Percentiles rank a stretch among this genome's conserved stretches.
These are phyloP conservation scores for Penicillium riverlandense DNA, from an alignment of 495 filamentous ascomycete genomes.

Conservation along the genomic window DNA sequence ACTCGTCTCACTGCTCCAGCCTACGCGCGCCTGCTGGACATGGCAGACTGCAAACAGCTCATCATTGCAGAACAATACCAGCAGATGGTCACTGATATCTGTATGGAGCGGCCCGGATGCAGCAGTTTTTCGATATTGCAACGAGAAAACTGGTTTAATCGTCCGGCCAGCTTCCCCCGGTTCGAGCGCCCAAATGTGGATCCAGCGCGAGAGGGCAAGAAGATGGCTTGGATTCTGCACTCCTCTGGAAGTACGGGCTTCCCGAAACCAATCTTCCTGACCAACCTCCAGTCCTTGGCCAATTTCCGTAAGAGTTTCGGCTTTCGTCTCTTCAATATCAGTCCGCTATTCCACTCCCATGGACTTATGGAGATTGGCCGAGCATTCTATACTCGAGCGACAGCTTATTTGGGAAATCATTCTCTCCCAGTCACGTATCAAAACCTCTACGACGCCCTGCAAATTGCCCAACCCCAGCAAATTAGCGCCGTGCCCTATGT, in stretches of 20 bases:
- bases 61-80: constrained; percentile 14
- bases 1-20: constrained; percentile 46
- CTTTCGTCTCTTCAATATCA: constrained; percentile 38
- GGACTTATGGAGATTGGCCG: constrained; percentile 36
- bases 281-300: constrained; percentile 30
- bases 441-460: constrained; percentile 39
- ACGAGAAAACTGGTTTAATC: constrained; percentile 14
- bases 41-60: constrained; percentile 35
- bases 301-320: constrained; percentile 23
- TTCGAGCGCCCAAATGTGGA: constrained; percentile 11
- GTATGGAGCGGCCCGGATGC: constrained; percentile 6
- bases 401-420: constrained; percentile 40
- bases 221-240: constrained; percentile 45
- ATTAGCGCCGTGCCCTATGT: constrained; percentile 51
- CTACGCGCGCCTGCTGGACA: constrained; percentile 38
- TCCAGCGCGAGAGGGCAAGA: constrained; percentile 19
- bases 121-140: constrained; percentile 5
- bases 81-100: constrained; percentile 13
- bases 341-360: constrained; percentile 48
- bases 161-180: constrained; percentile 2
- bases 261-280: constrained; percentile 46
- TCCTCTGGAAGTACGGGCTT: constrained; percentile 53
- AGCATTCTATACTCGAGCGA: constrained; percentile 40
- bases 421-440: constrained; percentile 47
- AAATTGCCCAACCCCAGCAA: constrained; percentile 37